phyloP scores from a whole-genome alignment of 495 filamentous ascomycete genomes.

The Penicillium antarcticum region DNA sequence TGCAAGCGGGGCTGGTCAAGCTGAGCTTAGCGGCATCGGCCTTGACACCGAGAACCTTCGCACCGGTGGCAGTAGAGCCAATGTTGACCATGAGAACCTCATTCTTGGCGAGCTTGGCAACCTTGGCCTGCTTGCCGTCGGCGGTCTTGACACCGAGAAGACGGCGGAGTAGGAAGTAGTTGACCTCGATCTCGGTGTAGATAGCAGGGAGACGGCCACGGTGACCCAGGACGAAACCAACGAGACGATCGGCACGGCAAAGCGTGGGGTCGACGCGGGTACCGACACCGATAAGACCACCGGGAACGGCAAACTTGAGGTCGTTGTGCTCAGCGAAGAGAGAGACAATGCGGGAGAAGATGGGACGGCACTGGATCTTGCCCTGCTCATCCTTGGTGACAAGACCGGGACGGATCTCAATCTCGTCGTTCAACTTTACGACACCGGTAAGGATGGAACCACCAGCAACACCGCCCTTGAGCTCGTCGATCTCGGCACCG shows the following conservation, averaged over 20 bases:
- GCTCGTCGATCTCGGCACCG: constrained; percentile 97
- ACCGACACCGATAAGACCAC: constrained; percentile 95
- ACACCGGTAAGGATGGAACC: constrained; percentile 95
- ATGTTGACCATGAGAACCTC: constrained; percentile 99
- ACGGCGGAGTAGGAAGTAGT: constrained; percentile 94
- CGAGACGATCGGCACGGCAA: constrained; percentile 96
- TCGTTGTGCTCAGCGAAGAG: constrained; percentile 98
- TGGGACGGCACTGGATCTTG: constrained; percentile 91
- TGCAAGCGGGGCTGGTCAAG: constrained; percentile 87
- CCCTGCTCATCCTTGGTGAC: constrained; percentile 91
- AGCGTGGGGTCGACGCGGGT: constrained; percentile 95
- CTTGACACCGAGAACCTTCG: constrained; percentile 93
- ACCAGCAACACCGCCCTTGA: constrained; percentile 98
- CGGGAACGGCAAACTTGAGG: constrained; percentile 94
- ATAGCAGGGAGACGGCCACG: constrained; percentile 89
- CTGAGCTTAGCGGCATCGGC: constrained; percentile 91
- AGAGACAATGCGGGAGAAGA: constrained; percentile 90
- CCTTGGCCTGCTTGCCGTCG: constrained; percentile 98
- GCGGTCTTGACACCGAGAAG: constrained; percentile 96
- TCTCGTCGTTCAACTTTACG: constrained; percentile 92
- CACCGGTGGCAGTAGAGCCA: constrained; percentile 91
- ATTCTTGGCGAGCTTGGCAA: constrained; percentile 94
- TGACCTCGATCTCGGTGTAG: constrained; percentile 96
- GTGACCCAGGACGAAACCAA: constrained; percentile 95
- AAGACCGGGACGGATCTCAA: constrained; percentile 95